phyloP scores from a whole-genome alignment of 176 grass and related monocot genomes.

The Oryza glaberrima region DNA sequence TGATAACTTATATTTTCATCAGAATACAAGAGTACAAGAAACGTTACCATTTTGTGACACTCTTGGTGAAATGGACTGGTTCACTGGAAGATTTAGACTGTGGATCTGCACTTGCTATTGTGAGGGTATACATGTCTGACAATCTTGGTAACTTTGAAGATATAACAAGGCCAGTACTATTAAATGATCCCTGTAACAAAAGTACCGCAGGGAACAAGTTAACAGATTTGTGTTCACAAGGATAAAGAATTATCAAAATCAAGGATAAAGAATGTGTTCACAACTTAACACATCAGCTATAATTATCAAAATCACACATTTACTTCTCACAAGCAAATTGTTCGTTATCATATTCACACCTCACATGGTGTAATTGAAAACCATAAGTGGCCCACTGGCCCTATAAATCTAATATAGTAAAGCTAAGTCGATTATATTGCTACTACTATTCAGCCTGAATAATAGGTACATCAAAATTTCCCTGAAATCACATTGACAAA shows the following conservation, averaged over 20 bases:
- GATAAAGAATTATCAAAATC: not conserved
- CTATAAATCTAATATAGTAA: not conserved
- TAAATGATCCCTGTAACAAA: slow-evolving; percentile 75
- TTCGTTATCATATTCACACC: not conserved
- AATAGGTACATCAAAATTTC: not conserved
- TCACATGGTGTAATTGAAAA: not conserved
- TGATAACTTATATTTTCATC: not conserved
- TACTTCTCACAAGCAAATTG: not conserved
- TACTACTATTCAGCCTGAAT: not conserved
- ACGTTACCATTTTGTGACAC: slow-evolving; percentile 87
- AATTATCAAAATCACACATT: not conserved
- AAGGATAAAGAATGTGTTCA: not conserved
- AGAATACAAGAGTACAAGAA: not conserved
- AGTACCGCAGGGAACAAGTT: not conserved
- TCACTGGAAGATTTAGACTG: slow-evolving; percentile 88
- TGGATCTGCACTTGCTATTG: slow-evolving; percentile 83
- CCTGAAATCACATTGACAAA: not conserved
- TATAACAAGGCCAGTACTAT: slow-evolving; percentile 78
- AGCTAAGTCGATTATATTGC: not conserved
- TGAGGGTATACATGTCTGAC: slow-evolving; percentile 80
- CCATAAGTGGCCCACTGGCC: not conserved
- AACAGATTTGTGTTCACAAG: not conserved
- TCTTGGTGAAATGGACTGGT: slow-evolving; percentile 73
- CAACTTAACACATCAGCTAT: not conserved
- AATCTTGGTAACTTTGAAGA: slow-evolving; percentile 97